These are phyloP conservation scores for Typha latifolia DNA, from an alignment of 176 grass and related monocot genomes.

Conservation along the genomic window DNA sequence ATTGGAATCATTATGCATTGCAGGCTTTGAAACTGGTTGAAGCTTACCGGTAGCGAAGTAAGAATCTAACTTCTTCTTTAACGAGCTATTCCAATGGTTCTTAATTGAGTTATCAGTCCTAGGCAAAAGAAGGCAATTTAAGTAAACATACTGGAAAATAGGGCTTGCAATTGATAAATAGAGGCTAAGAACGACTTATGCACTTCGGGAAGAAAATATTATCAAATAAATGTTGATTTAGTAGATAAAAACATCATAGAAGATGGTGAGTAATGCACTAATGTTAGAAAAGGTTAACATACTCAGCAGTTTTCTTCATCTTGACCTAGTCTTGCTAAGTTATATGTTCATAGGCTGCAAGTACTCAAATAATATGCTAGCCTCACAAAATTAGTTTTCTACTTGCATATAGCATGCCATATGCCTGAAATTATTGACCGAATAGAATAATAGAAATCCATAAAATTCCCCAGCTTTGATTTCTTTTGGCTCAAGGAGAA, in stretches of 20 bases:
- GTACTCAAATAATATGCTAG: too few species aligned
- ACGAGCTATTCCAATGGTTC: conserved; percentile 99
- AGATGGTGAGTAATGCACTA: too few species aligned
- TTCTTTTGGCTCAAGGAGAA: too few species aligned
- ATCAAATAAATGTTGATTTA: too few species aligned
- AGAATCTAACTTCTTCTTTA: conserved; percentile 82
- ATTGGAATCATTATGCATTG: conserved; percentile 34
- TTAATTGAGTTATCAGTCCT: conserved; percentile 99
- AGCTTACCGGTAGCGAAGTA: conserved; percentile 29
- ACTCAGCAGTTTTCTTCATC: too few species aligned
- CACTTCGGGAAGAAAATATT: too few species aligned
- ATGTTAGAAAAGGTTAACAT: too few species aligned
- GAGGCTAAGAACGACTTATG: not conserved
- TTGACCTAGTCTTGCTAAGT: too few species aligned
- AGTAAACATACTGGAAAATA: conserved; percentile 6
- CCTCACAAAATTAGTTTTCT: not conserved
- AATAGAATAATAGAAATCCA: too few species aligned
- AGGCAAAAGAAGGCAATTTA: conserved; percentile 23
- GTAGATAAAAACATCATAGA: too few species aligned
- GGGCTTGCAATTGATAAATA: not conserved
- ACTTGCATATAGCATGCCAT: not conserved
- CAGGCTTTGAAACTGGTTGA: conserved; percentile 26
- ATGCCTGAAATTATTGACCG: not conserved
- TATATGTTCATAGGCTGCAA: too few species aligned
- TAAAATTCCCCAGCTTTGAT: too few species aligned